phyloP scores from a whole-genome alignment of 2,329 filamentous ascomycete genomes.

The Ophiostoma tasmaniense region DNA sequence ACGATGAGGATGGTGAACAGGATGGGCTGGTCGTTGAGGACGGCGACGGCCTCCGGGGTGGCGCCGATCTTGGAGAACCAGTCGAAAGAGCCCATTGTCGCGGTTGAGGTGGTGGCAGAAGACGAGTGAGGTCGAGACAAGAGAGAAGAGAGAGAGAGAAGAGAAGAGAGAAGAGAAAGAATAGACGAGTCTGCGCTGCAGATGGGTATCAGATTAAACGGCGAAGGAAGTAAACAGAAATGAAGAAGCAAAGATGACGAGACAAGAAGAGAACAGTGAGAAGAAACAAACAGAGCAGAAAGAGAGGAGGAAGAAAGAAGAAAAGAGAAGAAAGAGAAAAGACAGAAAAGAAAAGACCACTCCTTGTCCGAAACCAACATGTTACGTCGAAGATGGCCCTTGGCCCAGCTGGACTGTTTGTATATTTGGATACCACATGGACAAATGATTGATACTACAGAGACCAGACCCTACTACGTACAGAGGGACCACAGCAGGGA shows the following conservation, averaged over 20 bases:
- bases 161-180: not conserved
- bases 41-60: constrained; percentile 48
- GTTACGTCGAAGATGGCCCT: constrained; percentile 12
- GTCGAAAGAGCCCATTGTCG: constrained; percentile 42
- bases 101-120: not conserved
- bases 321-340: not conserved
- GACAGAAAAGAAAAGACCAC: not conserved
- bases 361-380: constrained; percentile 16
- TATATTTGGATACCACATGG: constrained; percentile 6
- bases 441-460: not conserved
- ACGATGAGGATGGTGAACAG: constrained; percentile 50
- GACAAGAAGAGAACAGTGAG: not conserved
- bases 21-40: constrained; percentile 52
- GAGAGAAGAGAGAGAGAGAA: not conserved
- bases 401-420: not conserved
- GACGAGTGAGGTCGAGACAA: not conserved
- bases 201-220: constrained; percentile 11
- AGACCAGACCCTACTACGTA: too few relatives aligned
- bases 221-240: not conserved
- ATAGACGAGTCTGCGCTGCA: constrained; percentile 7
- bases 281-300: not conserved
- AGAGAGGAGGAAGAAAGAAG: not conserved
- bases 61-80: constrained; percentile 50
- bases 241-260: not conserved
- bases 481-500: not conserved